These are phyloP conservation scores for Annona cherimola DNA, from an alignment of 164 flowering plant species.

Conservation along the genomic window DNA sequence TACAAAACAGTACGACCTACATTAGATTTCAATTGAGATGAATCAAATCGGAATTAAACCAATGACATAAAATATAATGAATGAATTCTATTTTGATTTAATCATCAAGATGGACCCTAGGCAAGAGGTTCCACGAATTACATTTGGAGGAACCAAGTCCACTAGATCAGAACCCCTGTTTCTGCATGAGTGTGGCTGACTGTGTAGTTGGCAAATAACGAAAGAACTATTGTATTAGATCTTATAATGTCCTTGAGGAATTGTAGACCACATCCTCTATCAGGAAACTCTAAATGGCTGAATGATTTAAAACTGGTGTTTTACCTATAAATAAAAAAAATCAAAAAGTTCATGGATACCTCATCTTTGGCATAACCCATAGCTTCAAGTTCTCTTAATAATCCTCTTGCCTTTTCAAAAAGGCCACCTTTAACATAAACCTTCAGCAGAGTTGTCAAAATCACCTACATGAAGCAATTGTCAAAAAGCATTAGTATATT, in stretches of 20 bases:
- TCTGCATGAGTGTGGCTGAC: not conserved
- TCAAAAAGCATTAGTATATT: not conserved
- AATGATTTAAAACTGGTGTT: not conserved
- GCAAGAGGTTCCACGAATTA: no score
- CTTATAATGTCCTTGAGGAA: not conserved
- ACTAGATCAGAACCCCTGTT: not conserved
- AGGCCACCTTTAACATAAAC: constrained; percentile 83
- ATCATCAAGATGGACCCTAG: no score
- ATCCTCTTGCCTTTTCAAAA: constrained; percentile 69
- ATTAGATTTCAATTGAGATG: no score
- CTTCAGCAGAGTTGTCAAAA: constrained; percentile 75
- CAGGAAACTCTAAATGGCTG: not conserved
- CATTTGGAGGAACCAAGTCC: no score
- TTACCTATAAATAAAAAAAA: not conserved
- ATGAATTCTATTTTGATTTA: no score
- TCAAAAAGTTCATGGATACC: constrained; percentile 29
- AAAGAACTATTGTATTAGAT: not conserved
- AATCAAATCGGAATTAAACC: no score
- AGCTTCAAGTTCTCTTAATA: constrained; percentile 56
- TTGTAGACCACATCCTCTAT: not conserved
- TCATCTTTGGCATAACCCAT: constrained; percentile 75
- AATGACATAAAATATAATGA: no score
- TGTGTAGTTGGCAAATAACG: no score
- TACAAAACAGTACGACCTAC: no score
- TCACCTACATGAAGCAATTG: constrained; percentile 50